phyloP scores from a whole-genome alignment of 257 asterid species.

The Solanum lycopersicoides region DNA sequence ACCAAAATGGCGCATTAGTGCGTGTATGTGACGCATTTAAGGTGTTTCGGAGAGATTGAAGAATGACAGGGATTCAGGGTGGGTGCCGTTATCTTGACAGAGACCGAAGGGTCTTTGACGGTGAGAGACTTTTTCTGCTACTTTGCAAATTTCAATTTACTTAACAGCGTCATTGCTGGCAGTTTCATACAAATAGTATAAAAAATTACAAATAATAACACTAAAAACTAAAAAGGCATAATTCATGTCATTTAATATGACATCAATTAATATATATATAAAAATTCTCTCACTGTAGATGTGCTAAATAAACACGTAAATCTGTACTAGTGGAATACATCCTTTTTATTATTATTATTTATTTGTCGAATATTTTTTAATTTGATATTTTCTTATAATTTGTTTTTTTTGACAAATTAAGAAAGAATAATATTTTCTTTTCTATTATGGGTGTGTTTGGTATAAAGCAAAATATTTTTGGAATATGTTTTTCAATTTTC shows the following conservation, averaged over 20 bases:
- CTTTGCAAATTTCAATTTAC: neutral
- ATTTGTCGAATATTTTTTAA: no score
- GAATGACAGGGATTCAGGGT: neutral
- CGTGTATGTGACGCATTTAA: neutral
- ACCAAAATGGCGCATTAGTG: neutral
- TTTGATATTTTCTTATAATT: no score
- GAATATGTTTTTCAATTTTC: no score
- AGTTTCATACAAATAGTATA: neutral
- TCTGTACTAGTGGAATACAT: no score
- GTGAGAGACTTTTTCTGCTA: neutral
- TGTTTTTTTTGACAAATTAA: no score
- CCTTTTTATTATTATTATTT: no score
- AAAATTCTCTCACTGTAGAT: no score
- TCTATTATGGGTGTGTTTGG: no score
- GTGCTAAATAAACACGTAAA: no score
- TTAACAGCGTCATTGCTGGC: neutral
- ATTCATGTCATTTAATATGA: neutral
- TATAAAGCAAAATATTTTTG: no score
- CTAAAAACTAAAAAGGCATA: neutral
- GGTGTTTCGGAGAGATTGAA: neutral
- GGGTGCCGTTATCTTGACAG: neutral
- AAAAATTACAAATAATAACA: neutral
- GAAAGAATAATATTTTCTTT: no score
- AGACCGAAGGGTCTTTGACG: neutral
- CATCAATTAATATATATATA: neutral